phyloP scores from a whole-genome alignment of 805 yeast genomes.

The Kluyveromyces lactis region DNA sequence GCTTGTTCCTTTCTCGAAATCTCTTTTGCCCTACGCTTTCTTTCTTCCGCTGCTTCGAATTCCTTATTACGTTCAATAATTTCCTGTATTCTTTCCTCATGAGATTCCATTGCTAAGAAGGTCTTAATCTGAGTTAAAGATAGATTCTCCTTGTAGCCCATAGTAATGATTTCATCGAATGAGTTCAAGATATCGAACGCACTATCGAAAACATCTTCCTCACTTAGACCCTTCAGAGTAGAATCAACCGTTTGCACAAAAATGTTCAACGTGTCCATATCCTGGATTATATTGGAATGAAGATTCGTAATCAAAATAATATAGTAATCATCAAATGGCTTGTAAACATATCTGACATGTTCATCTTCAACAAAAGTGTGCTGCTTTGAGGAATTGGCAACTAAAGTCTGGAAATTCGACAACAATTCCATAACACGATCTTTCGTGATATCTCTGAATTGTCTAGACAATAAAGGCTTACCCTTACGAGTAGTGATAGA shows the following conservation, averaged over 20 bases:
- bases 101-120: constrained; percentile 94
- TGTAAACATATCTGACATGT: constrained; percentile 85
- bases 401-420: constrained; percentile 75
- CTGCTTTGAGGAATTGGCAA: constrained; percentile 60
- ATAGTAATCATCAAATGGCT: constrained; percentile 90
- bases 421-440: constrained; percentile 81
- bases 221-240: constrained; percentile 64
- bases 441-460: constrained; percentile 74
- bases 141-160: constrained; percentile 86
- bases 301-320: constrained; percentile 86
- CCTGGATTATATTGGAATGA: constrained; percentile 87
- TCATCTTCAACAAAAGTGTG: constrained; percentile 94
- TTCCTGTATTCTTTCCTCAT: constrained; percentile 97
- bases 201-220: constrained; percentile 69
- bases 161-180: constrained; percentile 84
- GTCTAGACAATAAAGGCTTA: constrained; percentile 85
- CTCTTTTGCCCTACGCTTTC: constrained; percentile 90
- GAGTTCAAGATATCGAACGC: constrained; percentile 88
- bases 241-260: constrained; percentile 77
- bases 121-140: constrained; percentile 76
- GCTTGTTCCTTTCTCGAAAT: constrained; percentile 65
- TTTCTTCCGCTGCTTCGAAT: constrained; percentile 92
- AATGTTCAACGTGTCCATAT: constrained; percentile 82
- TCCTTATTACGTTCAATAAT: constrained; percentile 96
- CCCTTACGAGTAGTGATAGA: constrained; percentile 92